A percentile compares a stretch with the other conserved stretches of the same genome.
These are phyloP conservation scores for Meyerozyma athensensis DNA, from an alignment of 1,139 yeast genomes.

Conservation along the genomic window DNA sequence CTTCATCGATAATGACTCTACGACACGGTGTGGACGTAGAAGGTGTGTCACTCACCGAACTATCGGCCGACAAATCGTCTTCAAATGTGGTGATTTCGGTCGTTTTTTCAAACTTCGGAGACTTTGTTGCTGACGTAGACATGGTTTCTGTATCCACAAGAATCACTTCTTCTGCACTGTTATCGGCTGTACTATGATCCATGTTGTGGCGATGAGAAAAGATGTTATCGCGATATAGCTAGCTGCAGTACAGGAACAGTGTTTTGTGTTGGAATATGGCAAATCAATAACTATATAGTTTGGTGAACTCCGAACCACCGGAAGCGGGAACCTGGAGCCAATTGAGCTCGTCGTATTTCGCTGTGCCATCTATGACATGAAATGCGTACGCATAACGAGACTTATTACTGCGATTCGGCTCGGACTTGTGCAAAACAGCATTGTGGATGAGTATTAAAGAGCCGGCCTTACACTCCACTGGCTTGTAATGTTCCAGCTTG, in stretches of 20 bases:
- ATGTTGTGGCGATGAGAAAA: constrained; percentile 2
- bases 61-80: no score
- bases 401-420: constrained; percentile 47
- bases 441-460: constrained; percentile 66
- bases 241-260: neutral
- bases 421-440: constrained; percentile 68
- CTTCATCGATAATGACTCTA: neutral
- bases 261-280: neutral
- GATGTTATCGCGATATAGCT: neutral
- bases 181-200: no score
- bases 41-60: no score
- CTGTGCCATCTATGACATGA: constrained; percentile 67
- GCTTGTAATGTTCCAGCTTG: constrained; percentile 35
- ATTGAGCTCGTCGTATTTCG: constrained; percentile 55
- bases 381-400: constrained; percentile 77
- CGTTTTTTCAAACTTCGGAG: neutral
- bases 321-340: constrained; percentile 73
- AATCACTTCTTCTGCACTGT: neutral
- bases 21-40: no score
- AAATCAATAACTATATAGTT: constrained; percentile 26
- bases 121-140: neutral
- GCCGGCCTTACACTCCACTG: constrained; percentile 67
- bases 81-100: no score
- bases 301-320: constrained; percentile 60
- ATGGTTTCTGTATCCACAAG: neutral